Evolutionary conservation across 805 yeast species (phyloP).

Genomic region (Sungouiozyma intestinalis): DNA sequence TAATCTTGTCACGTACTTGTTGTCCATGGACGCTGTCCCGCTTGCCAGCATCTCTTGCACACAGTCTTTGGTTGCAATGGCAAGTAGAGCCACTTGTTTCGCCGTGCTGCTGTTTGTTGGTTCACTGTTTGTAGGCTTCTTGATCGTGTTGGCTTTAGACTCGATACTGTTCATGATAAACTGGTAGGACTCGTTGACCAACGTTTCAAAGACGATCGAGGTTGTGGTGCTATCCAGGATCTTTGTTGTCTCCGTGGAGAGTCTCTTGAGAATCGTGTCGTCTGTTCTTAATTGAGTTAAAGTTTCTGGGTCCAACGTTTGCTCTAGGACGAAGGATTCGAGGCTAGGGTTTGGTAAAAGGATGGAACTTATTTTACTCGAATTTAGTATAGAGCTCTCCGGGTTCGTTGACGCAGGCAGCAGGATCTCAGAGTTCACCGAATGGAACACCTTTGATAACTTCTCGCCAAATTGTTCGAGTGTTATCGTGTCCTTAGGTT

Average conservation of each 20-base stretch:
- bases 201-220: slow-evolving; percentile 18
- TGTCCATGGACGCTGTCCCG: slow-evolving; percentile 9
- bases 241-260: slow-evolving; percentile 37
- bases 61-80: slow-evolving; percentile 25
- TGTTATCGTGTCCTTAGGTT: slow-evolving; percentile 64
- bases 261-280: slow-evolving; percentile 24
- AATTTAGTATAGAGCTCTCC: not conserved
- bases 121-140: slow-evolving; percentile 9
- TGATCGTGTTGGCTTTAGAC: slow-evolving; percentile 9
- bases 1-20: slow-evolving; percentile 15
- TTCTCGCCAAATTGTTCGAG: slow-evolving; percentile 46
- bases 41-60: slow-evolving; percentile 19
- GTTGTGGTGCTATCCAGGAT: slow-evolving; percentile 29
- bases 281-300: slow-evolving; percentile 23
- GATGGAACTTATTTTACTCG: slow-evolving; percentile 10
- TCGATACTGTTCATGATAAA: slow-evolving; percentile 13
- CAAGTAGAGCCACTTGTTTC: slow-evolving; percentile 21
- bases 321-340: slow-evolving; percentile 45
- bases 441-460: slow-evolving; percentile 29
- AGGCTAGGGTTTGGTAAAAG: slow-evolving; percentile 40
- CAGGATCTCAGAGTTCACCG: slow-evolving; percentile 24
- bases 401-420: slow-evolving; percentile 18
- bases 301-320: slow-evolving; percentile 38
- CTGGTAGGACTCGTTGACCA: slow-evolving; percentile 24
- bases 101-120: slow-evolving; percentile 6